These are phyloP conservation scores for Neonothopanus nambi DNA, from an alignment of 1,284 basidiomycete species.

Conservation along the genomic window DNA sequence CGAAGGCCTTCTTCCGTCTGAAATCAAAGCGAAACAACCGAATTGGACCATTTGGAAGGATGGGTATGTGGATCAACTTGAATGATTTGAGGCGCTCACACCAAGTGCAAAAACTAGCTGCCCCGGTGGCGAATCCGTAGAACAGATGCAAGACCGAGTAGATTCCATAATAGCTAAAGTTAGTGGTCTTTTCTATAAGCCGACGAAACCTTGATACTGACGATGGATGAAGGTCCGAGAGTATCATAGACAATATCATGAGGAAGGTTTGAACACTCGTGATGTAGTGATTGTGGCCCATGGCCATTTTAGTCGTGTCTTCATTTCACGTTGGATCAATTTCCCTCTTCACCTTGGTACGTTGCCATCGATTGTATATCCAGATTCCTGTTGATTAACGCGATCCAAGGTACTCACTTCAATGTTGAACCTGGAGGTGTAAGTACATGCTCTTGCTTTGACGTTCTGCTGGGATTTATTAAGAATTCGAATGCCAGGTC, in stretches of 20 bases:
- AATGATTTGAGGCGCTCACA: conserved; percentile 3
- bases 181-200: conserved; percentile 5
- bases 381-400: neutral
- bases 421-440: conserved; percentile 82
- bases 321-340: conserved; percentile 81
- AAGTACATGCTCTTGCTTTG: conserved; percentile 29
- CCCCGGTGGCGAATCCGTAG: conserved; percentile 81
- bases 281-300: conserved; percentile 80
- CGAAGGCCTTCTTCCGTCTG: conserved; percentile 76
- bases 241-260: conserved; percentile 72
- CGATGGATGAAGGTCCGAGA: conserved; percentile 58
- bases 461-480: neutral
- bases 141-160: conserved; percentile 78
- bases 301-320: conserved; percentile 83
- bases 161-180: conserved; percentile 77
- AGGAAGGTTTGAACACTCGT: conserved; percentile 60
- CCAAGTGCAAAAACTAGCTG: conserved; percentile 53
- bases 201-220: neutral
- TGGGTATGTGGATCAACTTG: conserved; percentile 44
- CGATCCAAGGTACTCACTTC: conserved; percentile 64
- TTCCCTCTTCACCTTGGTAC: conserved; percentile 67
- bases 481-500: conserved; percentile 41
- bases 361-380: conserved; percentile 17
- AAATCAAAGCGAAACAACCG: conserved; percentile 70
- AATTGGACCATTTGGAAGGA: conserved; percentile 84